phyloP scores from a whole-genome alignment of 2,329 filamentous ascomycete genomes.

The Colletotrichum chlorophyti region DNA sequence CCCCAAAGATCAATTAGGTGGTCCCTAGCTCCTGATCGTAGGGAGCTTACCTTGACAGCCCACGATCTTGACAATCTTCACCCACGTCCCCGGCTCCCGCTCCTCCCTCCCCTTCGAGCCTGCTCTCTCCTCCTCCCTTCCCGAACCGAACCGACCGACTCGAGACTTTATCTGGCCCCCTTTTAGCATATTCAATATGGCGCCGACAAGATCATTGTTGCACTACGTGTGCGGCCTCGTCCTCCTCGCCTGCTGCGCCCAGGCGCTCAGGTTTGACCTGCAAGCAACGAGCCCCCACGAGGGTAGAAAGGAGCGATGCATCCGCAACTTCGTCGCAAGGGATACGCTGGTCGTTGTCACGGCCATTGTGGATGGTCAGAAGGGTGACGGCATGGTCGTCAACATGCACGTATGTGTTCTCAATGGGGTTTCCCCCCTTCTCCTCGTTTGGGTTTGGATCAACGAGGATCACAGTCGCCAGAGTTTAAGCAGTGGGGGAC shows the following conservation, averaged over 20 bases:
- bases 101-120: slow-evolving; percentile 43
- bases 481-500: not conserved
- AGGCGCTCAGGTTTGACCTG: slow-evolving; percentile 94
- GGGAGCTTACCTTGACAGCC: slow-evolving; percentile 23
- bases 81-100: slow-evolving; percentile 1
- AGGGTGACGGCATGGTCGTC: slow-evolving; percentile 89
- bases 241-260: slow-evolving; percentile 58
- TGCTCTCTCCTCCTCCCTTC: slow-evolving; percentile 45
- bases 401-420: slow-evolving; percentile 82
- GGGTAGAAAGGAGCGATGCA: slow-evolving; percentile 80
- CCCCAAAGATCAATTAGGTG: slow-evolving; percentile 26
- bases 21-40: slow-evolving; percentile 24
- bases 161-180: not conserved
- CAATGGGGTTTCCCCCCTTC: not conserved
- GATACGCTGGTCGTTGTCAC: slow-evolving; percentile 97
- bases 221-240: slow-evolving; percentile 65
- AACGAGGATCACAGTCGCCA: not conserved
- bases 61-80: slow-evolving; percentile 10
- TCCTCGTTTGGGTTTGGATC: not conserved
- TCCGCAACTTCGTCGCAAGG: slow-evolving; percentile 92
- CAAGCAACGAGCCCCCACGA: slow-evolving; percentile 69
- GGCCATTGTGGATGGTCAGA: slow-evolving; percentile 81
- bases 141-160: not conserved
- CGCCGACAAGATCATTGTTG: slow-evolving; percentile 58
- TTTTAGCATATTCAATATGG: slow-evolving; percentile 46